A percentile compares a stretch with the other conserved stretches of the same genome.
These are phyloP conservation scores for Prunus mume DNA, from an alignment of 306 rosid species.

Conservation along the genomic window DNA sequence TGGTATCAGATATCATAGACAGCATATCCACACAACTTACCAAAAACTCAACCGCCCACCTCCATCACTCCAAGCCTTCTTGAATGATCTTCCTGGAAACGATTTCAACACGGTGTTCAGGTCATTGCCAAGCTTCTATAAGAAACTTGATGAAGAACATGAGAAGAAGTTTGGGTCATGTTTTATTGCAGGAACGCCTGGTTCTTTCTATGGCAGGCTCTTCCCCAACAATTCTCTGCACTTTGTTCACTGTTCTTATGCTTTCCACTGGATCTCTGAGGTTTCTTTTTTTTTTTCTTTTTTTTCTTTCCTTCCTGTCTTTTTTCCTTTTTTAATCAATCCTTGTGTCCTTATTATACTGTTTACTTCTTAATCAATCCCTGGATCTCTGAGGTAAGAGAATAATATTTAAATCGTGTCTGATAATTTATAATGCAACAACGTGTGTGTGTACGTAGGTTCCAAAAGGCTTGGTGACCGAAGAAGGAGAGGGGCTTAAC, in stretches of 20 bases:
- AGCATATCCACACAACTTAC: background rate
- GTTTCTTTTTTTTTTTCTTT: background rate
- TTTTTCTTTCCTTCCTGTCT: no score
- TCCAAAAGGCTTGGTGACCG: conserved; percentile 14
- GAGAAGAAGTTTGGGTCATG: conserved; percentile 19
- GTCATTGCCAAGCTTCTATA: conserved; percentile 30
- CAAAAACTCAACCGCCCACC: background rate
- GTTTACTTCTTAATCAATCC: no score
- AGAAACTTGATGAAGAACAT: background rate
- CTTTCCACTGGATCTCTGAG: conserved; percentile 47
- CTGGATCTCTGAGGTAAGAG: no score
- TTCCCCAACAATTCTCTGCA: conserved; percentile 37
- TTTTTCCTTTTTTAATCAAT: background rate
- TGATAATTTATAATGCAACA: no score
- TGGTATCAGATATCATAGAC: conserved; percentile 15
- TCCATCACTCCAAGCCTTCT: conserved; percentile 26
- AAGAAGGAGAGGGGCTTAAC: conserved; percentile 10
- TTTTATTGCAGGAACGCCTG: conserved; percentile 46
- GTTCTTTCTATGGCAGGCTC: conserved; percentile 48
- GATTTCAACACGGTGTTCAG: conserved; percentile 44
- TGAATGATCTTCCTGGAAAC: conserved; percentile 48
- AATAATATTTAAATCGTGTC: no score
- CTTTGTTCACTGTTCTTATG: conserved; percentile 40
- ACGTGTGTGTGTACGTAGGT: conserved; percentile 2
- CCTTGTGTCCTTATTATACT: no score